Base-by-base conservation (phyloP, 2,329 filamentous ascomycete genomes). In the Tolypocladium paradoxum region DNA sequence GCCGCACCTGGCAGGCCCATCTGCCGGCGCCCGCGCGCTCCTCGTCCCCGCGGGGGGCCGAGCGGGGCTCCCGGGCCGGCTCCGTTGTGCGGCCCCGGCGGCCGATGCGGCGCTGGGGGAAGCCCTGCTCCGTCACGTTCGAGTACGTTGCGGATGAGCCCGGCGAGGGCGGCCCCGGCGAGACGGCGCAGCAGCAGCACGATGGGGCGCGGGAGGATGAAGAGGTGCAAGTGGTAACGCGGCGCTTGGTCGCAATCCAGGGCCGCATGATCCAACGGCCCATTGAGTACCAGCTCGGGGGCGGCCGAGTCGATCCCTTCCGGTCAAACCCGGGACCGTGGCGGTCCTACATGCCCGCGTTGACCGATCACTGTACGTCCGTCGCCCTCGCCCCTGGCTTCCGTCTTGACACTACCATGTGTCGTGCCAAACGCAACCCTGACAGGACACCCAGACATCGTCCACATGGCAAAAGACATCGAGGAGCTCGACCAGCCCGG, bases 401-500 rank as follows among this genome's bases (percentile, higher is more conserved):
- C n/a, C n/a, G n/a, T n/a, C n/a, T n/a, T n/a, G n/a, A n/a, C n/a
- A n/a, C n/a, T n/a, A n/a, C n/a, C n/a, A n/a, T n/a, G n/a, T n/a
- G n/a, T n/a, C n/a, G n/a, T n/a, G n/a, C n/a, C n/a, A n/a, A n/a
- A n/a, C n/a, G n/a, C n/a, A n/a, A n/a, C 38, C 4, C 38, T 46
- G 8, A 46, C 24, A 5, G 2, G 16, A 4, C 24, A 9, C 24
- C 8, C 38, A 62, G 63, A 57, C 53, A 57, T 66, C 22, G 49
- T 62, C 18, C 61, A 66, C 50, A 64, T 66, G 63, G 64, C 62
- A 34, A 53, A 60, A 2, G 63, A 65, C 51, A 65, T 65, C 37
- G 58, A 62, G 18, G 62, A 64, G 50, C 57, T 66, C 5, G 64
- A 66, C 46, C 55, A 60, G 43, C 58, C 59, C 7, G 56, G 54